Evolutionary conservation across 1,139 yeast species (phyloP).

Genomic region (Pichia sp.): DNA sequence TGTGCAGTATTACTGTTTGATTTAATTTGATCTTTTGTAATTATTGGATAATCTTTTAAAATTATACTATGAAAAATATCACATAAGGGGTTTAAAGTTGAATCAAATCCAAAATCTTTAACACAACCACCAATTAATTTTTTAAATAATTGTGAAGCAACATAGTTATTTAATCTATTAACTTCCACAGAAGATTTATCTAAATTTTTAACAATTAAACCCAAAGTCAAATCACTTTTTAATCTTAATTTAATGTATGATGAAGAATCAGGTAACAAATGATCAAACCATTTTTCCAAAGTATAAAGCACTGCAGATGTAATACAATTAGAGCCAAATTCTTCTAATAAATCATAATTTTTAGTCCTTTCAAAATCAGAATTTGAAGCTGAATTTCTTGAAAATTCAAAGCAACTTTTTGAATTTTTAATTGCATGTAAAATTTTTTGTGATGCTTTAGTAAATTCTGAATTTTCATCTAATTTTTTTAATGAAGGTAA

Average conservation of each 20-base stretch:
- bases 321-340: slow-evolving; percentile 52
- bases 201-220: slow-evolving; percentile 44
- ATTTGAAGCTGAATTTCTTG: slow-evolving; percentile 22
- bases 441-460: slow-evolving; percentile 24
- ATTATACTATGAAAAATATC: slow-evolving; percentile 61
- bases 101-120: slow-evolving; percentile 76
- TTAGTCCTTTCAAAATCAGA: slow-evolving; percentile 8
- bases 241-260: slow-evolving; percentile 53
- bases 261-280: slow-evolving; percentile 40
- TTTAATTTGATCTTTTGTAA: slow-evolving; percentile 23
- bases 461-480: slow-evolving; percentile 22
- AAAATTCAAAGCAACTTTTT: slow-evolving; percentile 55
- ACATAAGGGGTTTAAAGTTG: slow-evolving; percentile 53
- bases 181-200: slow-evolving; percentile 40
- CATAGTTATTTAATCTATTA: slow-evolving; percentile 37
- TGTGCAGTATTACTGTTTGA: background rate
- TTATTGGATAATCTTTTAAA: slow-evolving; percentile 59
- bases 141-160: slow-evolving; percentile 46
- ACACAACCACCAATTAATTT: slow-evolving; percentile 64
- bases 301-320: slow-evolving; percentile 53
- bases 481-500: slow-evolving; percentile 23
- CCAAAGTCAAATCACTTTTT: slow-evolving; percentile 37
- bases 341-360: slow-evolving; percentile 41
- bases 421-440: slow-evolving; percentile 52
- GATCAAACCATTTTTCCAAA: slow-evolving; percentile 49